Percentiles rank a stretch among this genome's conserved stretches.
Evolutionary conservation across 805 yeast species (phyloP).

Genomic region (Metschnikowia dekortorum): DNA sequence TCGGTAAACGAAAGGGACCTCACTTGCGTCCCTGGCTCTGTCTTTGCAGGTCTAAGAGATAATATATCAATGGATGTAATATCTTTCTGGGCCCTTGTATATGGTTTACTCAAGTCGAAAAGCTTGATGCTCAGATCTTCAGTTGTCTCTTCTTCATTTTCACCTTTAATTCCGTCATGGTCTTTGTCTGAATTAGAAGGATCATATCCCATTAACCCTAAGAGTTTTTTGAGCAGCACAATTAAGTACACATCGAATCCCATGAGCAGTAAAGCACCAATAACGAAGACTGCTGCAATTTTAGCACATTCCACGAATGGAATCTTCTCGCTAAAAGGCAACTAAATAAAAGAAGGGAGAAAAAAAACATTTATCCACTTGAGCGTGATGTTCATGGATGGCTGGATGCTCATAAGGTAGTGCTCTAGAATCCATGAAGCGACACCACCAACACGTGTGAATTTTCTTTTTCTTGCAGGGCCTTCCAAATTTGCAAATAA

Average conservation of each 20-base stretch:
- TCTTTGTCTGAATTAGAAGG: constrained; percentile 7
- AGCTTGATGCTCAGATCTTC: constrained; percentile 11
- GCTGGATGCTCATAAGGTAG: constrained; percentile 41
- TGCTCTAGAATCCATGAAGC: constrained; percentile 23
- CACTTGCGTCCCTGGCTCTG: constrained; percentile 2
- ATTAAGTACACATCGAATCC: constrained; percentile 42
- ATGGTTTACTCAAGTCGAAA: constrained; percentile 5
- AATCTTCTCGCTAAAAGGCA: constrained; percentile 65
- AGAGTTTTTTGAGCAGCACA: constrained; percentile 19
- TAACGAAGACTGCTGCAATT: constrained; percentile 66
- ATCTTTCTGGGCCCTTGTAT: constrained; percentile 24
- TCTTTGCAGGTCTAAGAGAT: constrained; percentile 3
- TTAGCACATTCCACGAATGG: constrained; percentile 64
- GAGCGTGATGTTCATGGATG: constrained; percentile 64
- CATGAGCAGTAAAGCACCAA: constrained; percentile 54
- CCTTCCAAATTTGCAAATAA: constrained; percentile 4
- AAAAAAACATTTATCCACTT: constrained; percentile 78
- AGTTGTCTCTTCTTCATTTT: constrained; percentile 13
- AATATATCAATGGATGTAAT: constrained; percentile 36
- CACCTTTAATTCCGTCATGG: constrained; percentile 6
- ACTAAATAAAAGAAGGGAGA: constrained; percentile 69
- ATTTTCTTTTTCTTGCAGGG: background rate
- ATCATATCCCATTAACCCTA: constrained; percentile 7
- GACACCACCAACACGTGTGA: background rate
- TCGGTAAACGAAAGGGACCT: constrained; percentile 6